A percentile compares a stretch with the other conserved stretches of the same genome.
Conservation (phyloP, 2,329 filamentous ascomycete species). For the Fusarium ramigenum region DNA sequence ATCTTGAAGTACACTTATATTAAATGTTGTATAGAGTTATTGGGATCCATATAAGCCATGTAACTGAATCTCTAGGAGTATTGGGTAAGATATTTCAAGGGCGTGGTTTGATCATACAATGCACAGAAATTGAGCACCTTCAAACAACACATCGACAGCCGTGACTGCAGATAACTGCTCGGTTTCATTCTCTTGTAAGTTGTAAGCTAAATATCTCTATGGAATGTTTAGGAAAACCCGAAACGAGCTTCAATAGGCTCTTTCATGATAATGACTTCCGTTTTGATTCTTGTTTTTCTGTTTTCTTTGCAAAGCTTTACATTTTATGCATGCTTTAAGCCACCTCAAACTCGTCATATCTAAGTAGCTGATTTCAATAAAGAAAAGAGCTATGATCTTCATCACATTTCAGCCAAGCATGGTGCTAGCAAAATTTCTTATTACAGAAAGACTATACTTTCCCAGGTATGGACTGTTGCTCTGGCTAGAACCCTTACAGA, state of each 20-base stretch:
- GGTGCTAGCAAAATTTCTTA: too few species aligned
- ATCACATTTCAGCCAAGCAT: not conserved
- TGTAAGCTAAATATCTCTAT: not conserved
- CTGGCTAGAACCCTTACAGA: too few species aligned
- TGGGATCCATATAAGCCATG: not conserved
- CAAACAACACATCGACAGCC: not conserved
- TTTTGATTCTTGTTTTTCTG: not conserved
- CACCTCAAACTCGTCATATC: too few species aligned
- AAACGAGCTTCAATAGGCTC: not conserved
- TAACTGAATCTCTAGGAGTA: not conserved
- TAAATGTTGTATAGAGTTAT: not conserved
- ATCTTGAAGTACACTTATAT: not conserved
- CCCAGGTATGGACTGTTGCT: too few species aligned
- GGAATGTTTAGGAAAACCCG: too few species aligned
- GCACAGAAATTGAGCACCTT: not conserved
- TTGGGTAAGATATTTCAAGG: not conserved
- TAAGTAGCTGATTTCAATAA: too few species aligned
- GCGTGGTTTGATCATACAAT: not conserved
- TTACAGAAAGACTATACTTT: too few species aligned
- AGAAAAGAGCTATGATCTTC: not conserved
- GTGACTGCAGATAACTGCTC: not conserved
- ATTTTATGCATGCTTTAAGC: not conserved
- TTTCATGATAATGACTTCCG: not conserved
- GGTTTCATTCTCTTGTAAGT: too few species aligned
- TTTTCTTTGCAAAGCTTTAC: not conserved